Conservation (phyloP, 768 basidiomycete species). For the Collybiopsis confluens region DNA sequence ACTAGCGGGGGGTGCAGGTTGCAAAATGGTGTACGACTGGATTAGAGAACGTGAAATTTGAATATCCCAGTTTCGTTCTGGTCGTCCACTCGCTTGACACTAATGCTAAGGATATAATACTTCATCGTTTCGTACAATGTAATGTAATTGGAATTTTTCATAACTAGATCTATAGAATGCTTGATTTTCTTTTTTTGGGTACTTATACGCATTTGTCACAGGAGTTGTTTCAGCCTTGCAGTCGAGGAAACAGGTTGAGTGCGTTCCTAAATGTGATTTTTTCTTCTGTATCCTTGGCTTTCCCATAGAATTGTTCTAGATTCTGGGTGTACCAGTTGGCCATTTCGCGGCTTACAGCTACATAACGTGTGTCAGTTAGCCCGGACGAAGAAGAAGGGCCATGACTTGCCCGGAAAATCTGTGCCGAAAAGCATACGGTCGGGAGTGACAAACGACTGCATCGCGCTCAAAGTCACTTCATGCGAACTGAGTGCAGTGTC, state of each 20-base stretch:
- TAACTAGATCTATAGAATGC: too few species aligned
- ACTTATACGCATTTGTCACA: neutral
- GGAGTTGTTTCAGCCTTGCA: neutral
- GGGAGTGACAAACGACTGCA: slow-evolving; percentile 44
- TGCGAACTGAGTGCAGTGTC: slow-evolving; percentile 68
- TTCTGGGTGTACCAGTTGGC: slow-evolving; percentile 59
- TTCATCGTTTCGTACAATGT: too few species aligned
- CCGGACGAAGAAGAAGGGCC: neutral
- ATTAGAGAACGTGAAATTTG: slow-evolving; percentile 27
- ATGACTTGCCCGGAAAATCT: slow-evolving; percentile 69
- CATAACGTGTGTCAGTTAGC: neutral
- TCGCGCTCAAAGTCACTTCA: slow-evolving; percentile 44
- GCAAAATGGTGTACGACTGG: slow-evolving; percentile 62
- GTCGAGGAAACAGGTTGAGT: slow-evolving; percentile 43
- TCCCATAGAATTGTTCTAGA: slow-evolving; percentile 43
- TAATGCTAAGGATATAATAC: too few species aligned
- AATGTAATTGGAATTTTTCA: neutral
- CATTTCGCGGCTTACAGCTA: slow-evolving; percentile 57
- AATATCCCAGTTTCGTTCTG: neutral
- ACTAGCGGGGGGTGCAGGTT: slow-evolving; percentile 44
- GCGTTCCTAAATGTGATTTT: slow-evolving; percentile 48
- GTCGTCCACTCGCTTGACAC: neutral
- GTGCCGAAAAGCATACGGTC: slow-evolving; percentile 66
- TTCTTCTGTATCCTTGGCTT: slow-evolving; percentile 34
- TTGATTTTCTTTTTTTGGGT: too few species aligned